Conservation (phyloP, 257 asterid genomes). For the Capsicum pubescens region DNA sequence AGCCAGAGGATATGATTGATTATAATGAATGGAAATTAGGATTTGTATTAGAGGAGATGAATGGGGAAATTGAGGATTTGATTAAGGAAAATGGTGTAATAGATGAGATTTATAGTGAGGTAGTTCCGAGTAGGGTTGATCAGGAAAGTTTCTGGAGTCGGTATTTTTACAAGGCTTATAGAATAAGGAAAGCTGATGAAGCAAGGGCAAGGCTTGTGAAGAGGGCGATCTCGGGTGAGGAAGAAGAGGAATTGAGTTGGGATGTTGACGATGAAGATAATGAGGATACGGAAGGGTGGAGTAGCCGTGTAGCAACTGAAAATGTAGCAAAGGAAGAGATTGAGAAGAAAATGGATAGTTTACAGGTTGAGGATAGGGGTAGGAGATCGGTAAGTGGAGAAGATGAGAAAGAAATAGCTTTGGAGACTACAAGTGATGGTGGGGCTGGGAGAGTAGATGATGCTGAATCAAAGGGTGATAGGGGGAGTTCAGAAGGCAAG, state of each 20-base stretch:
- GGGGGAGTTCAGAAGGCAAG: slow-evolving; percentile 67
- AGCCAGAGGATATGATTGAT: slow-evolving; percentile 56
- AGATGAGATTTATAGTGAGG: slow-evolving; percentile 63
- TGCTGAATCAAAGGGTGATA: slow-evolving; percentile 44
- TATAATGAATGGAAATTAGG: slow-evolving; percentile 71
- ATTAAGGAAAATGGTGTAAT: slow-evolving; percentile 53
- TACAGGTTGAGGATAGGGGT: slow-evolving; percentile 34
- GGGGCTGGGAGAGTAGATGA: slow-evolving; percentile 43
- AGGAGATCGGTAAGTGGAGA: slow-evolving; percentile 31
- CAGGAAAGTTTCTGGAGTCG: slow-evolving; percentile 78
- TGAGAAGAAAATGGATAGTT: slow-evolving; percentile 42
- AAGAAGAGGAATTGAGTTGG: slow-evolving; percentile 83
- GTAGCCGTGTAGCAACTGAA: slow-evolving; percentile 28
- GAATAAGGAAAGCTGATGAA: slow-evolving; percentile 68
- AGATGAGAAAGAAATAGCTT: slow-evolving; percentile 44
- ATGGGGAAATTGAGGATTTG: slow-evolving; percentile 59
- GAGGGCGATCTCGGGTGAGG: slow-evolving; percentile 65
- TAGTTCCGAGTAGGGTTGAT: slow-evolving; percentile 66
- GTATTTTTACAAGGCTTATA: slow-evolving; percentile 74
- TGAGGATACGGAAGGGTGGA: slow-evolving; percentile 29
- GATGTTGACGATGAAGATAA: slow-evolving; percentile 72
- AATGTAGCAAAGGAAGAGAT: slow-evolving; percentile 39
- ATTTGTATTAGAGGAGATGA: slow-evolving; percentile 59
- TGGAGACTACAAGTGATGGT: slow-evolving; percentile 48
- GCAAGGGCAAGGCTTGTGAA: slow-evolving; percentile 63